These are phyloP conservation scores for Beauveria sp. DNA, from an alignment of 2,329 filamentous ascomycete genomes.

Conservation along the genomic window DNA sequence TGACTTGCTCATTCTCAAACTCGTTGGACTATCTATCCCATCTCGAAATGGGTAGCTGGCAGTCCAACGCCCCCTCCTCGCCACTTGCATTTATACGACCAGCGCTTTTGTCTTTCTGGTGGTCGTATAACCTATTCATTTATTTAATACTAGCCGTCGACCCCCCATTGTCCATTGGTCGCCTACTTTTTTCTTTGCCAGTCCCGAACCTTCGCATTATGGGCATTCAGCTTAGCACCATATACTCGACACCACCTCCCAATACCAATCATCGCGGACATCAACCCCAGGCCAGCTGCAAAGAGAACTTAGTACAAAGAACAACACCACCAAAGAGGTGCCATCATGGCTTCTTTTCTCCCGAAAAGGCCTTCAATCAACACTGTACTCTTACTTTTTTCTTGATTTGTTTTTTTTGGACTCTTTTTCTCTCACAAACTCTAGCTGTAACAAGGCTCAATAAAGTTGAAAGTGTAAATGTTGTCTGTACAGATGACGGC, in stretches of 20 bases:
- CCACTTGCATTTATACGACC: constrained; percentile 8
- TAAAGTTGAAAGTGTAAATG: not conserved
- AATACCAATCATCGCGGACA: not conserved
- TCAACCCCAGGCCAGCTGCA: not conserved
- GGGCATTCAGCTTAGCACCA: not conserved
- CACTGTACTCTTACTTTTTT: not conserved
- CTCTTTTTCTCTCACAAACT: not conserved
- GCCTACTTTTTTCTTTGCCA: not conserved
- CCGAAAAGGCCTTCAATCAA: not conserved
- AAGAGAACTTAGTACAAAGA: not conserved
- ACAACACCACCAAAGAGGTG: not conserved
- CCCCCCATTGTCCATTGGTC: not conserved
- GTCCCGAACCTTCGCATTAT: not conserved
- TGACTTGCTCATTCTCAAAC: not conserved
- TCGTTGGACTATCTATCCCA: constrained; percentile 4
- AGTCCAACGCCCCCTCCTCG: not conserved
- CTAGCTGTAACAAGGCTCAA: not conserved
- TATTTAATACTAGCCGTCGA: constrained; percentile 10
- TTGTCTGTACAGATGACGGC: not conserved
- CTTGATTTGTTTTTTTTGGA: not conserved
- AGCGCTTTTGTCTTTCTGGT: not conserved
- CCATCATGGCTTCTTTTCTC: not conserved
- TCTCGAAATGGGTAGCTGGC: not conserved
- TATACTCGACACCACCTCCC: constrained; percentile 1
- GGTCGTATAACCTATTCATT: constrained; percentile 4